Conservation (phyloP, 208 protist species). For the Lotmaria passim region DNA sequence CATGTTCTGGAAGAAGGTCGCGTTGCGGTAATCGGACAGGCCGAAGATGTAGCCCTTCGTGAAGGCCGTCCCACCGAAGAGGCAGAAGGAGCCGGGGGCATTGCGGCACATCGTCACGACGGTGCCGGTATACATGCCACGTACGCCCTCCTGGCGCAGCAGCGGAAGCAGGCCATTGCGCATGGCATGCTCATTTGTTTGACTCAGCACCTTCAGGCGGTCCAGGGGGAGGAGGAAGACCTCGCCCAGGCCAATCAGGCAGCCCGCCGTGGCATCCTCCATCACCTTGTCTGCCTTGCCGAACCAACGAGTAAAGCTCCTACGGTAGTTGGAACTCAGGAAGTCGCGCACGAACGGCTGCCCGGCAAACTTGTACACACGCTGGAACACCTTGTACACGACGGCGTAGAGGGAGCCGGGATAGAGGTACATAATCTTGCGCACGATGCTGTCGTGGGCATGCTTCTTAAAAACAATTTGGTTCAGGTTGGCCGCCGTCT, state of each 20-base stretch:
- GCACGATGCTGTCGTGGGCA: constrained; percentile 49
- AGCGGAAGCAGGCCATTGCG: constrained; percentile 64
- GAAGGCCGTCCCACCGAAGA: constrained; percentile 91
- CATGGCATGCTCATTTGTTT: constrained; percentile 88
- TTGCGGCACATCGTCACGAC: constrained; percentile 89
- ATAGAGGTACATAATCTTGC: constrained; percentile 87
- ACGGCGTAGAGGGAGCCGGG: constrained; percentile 89
- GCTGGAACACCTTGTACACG: constrained; percentile 92
- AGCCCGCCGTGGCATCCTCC: constrained; percentile 80
- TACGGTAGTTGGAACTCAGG: constrained; percentile 33
- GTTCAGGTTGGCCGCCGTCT: constrained; percentile 72
- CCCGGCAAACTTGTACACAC: constrained; percentile 93
- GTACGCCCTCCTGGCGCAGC: constrained; percentile 77
- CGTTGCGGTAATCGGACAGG: constrained; percentile 76
- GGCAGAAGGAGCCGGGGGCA: constrained; percentile 89
- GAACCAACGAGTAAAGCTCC: constrained; percentile 59
- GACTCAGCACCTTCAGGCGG: constrained; percentile 90
- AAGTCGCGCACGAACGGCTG: constrained; percentile 89
- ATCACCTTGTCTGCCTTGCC: constrained; percentile 65
- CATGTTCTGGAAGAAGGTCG: constrained; percentile 88
- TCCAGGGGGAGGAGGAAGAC: constrained; percentile 91
- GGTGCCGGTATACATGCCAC: constrained; percentile 87
- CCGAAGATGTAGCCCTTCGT: constrained; percentile 87
- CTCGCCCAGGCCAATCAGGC: constrained; percentile 88
- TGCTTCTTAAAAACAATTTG: constrained; percentile 80